phyloP scores from a whole-genome alignment of 768 basidiomycete species.

The Tricholoma furcatifolium region DNA sequence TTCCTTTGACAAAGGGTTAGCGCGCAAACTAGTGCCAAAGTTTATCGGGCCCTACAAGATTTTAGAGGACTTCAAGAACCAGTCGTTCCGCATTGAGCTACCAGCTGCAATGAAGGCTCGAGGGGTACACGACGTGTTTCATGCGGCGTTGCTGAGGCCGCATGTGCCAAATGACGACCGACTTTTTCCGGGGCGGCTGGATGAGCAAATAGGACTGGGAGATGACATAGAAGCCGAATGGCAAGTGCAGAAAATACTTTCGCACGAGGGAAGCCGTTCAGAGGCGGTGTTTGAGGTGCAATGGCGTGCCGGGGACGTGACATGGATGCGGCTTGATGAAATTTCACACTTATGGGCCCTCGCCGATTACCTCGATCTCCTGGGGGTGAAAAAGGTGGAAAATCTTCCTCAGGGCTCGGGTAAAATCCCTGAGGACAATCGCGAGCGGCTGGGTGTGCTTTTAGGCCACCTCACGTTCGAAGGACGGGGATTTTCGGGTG shows the following conservation, averaged over 20 bases:
- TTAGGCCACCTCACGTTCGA: too few species aligned
- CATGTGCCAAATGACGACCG: conserved; percentile 25
- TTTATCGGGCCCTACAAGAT: too few species aligned
- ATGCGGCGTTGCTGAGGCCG: too few species aligned
- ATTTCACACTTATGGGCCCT: background rate
- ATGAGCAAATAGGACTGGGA: background rate
- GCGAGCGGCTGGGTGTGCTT: too few species aligned
- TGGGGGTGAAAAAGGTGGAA: background rate
- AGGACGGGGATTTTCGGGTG: too few species aligned
- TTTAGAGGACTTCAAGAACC: background rate
- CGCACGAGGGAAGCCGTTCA: background rate
- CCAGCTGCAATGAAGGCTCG: background rate
- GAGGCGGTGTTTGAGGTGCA: background rate
- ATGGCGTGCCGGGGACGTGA: background rate
- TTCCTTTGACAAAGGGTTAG: conserved; percentile 1
- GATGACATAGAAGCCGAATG: background rate
- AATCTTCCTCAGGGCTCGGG: background rate
- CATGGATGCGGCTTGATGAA: background rate
- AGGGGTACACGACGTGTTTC: too few species aligned
- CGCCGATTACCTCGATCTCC: background rate
- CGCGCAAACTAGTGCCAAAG: background rate
- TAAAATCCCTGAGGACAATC: background rate
- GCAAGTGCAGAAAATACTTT: background rate
- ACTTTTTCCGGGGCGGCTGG: conserved; percentile 22
- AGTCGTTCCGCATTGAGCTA: background rate